Base-by-base conservation (phyloP, 495 filamentous ascomycete species). In the Aspergillus carlsbadensis region DNA sequence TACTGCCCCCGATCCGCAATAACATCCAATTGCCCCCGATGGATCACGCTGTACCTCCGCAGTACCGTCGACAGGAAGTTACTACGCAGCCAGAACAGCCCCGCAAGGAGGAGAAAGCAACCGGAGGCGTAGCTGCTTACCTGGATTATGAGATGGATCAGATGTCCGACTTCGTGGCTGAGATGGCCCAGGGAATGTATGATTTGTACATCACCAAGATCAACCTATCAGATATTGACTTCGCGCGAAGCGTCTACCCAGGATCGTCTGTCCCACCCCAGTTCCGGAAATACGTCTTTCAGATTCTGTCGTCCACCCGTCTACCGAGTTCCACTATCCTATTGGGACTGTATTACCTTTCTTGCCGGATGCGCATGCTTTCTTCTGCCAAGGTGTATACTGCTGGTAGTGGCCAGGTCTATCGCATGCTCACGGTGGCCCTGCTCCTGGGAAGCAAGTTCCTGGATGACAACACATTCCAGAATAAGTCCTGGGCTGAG, bases 121-220 rank as follows among this genome's bases (percentile, higher is more conserved):
- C 82, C 71, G 94, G 94, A 76, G 94, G 94, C 62, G 95, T 99
- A 36, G 92, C 94, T 64, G 90, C 90, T 52, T 87, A 95, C 71
- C 83, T 99, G 70, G 95, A 99, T 78, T 99, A 99, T 72, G 94
- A 98, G 70, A 94, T 98, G 85, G 92, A 96, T 61, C 81, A 90
- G 70, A 99, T 98, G 92, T 89, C 92, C 52, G 92, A 97, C 66
- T 99, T 96, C 75, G 94, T 99, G 67, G 86, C 91, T 49, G 89
- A 96, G 66, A 95, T 92, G 85, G 85, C 94, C 49, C 85, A 89
- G 72, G 78, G 83, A 81, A 83, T 91, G 85, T 89, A 86, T 83
- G 84, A 77, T 69, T 77, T 81, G 71, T 81, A 79, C 73, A 70
- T 67, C 65, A 80, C 81, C 74, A 74, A 74, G 61, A 80, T 85